Evolutionary conservation across 2,329 filamentous ascomycete species (phyloP).

Genomic region (Cadophora luteo-olivacea): DNA sequence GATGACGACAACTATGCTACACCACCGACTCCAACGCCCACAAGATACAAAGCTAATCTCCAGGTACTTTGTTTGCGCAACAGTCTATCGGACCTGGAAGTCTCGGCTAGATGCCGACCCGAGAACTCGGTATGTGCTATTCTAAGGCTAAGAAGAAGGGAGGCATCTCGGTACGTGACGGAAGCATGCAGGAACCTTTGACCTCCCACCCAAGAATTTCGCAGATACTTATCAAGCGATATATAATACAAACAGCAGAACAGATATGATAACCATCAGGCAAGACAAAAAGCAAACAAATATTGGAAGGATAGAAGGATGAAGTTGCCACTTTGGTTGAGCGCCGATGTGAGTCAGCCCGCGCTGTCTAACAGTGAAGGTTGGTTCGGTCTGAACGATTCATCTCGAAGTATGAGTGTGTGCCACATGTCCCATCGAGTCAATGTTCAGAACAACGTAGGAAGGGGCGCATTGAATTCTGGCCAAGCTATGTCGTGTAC

Average conservation of each 20-base stretch:
- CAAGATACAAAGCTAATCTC: slow-evolving; percentile 25
- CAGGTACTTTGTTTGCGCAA: slow-evolving; percentile 33
- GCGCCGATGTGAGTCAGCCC: slow-evolving; percentile 34
- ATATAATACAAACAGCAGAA: not conserved
- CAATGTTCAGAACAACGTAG: slow-evolving; percentile 18
- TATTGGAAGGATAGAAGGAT: slow-evolving; percentile 10
- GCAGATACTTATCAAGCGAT: slow-evolving; percentile 32
- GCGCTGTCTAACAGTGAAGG: slow-evolving; percentile 31
- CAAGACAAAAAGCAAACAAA: slow-evolving; percentile 16
- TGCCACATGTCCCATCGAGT: slow-evolving; percentile 28
- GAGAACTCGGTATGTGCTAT: slow-evolving; percentile 32
- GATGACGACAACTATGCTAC: slow-evolving; percentile 10
- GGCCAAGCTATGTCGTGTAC: slow-evolving; percentile 20
- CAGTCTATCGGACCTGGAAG: slow-evolving; percentile 24
- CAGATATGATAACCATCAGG: not conserved
- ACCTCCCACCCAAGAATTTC: not conserved
- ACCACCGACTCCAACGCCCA: slow-evolving; percentile 2
- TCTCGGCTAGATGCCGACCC: slow-evolving; percentile 32
- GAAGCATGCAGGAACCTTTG: slow-evolving; percentile 18
- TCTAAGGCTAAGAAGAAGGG: not conserved
- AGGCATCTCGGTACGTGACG: slow-evolving; percentile 9
- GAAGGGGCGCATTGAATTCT: not conserved
- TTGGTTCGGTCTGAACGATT: slow-evolving; percentile 30
- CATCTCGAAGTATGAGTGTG: slow-evolving; percentile 35
- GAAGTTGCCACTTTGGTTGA: slow-evolving; percentile 23